Evolutionary conservation across 371 early-diverging fungal species (phyloP).

Genomic region (Lichtheimia ramosa): DNA sequence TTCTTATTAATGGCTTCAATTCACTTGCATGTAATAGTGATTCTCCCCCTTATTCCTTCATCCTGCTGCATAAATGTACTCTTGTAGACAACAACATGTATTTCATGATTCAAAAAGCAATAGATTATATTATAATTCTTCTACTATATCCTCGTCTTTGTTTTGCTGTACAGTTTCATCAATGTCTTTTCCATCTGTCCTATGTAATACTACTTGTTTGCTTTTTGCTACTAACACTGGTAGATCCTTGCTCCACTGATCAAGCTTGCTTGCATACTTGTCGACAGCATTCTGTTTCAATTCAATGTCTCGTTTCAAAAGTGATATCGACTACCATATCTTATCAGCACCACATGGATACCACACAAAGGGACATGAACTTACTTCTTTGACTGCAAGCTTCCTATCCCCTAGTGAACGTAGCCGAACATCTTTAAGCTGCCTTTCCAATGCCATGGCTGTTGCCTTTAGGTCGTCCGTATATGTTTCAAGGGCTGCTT

Average conservation of each 20-base stretch:
- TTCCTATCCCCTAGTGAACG: conserved; percentile 25
- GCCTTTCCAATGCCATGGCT: conserved; percentile 27
- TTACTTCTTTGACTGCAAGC: conserved; percentile 30
- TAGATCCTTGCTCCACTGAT: conserved; percentile 17
- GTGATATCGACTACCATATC: conserved; percentile 15
- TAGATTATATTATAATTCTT: too few species aligned
- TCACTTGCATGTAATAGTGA: too few species aligned
- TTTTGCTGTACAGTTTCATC: conserved; percentile 6
- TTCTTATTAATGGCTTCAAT: too few species aligned
- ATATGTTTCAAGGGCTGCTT: conserved; percentile 9
- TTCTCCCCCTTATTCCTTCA: too few species aligned
- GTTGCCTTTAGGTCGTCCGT: conserved; percentile 18
- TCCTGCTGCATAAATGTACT: too few species aligned
- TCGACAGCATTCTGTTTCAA: conserved; percentile 17
- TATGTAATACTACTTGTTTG: conserved; percentile 3
- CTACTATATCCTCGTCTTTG: background rate
- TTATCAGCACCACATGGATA: background rate
- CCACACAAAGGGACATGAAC: background rate
- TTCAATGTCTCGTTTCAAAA: conserved; percentile 20
- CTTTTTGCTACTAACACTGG: conserved; percentile 18
- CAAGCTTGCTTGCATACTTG: conserved; percentile 13
- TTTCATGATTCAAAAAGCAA: too few species aligned
- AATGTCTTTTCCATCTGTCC: conserved; percentile 19
- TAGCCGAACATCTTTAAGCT: conserved; percentile 27
- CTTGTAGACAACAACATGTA: too few species aligned